Evolutionary conservation across 2,329 filamentous ascomycete species (phyloP), one percentile per base, ranked within the genome.

Genomic region (Pseudopyricularia cyperi): DNA sequence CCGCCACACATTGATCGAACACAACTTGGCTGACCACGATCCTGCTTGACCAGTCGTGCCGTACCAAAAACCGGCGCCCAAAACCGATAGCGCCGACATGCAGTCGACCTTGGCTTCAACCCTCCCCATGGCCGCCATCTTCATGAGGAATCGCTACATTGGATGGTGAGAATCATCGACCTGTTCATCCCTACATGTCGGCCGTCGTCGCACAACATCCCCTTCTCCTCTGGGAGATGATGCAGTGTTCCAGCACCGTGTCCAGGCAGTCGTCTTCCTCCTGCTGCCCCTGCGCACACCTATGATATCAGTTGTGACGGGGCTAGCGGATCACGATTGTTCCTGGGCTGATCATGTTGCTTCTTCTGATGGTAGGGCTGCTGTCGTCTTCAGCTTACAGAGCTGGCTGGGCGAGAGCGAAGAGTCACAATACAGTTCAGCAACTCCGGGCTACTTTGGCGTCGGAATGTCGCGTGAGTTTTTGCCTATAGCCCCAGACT

Each of bases 61-160:
- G 55, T 96, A 93, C 68, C 81, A 88, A 68, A 85, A 85, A 60
- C 88, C 89, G 44, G 72, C 76, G 48, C 73, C 79, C 60, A 81
- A 83, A 61, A 77, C 76, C 62, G 76, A 79, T 19, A 61, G 72
- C 56, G 71, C 77, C 57, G 89, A 95, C 63, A 78, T 95, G 67
- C 74, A 80, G 51, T 84, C 85, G 68, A 88, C 75, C 28, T 63
- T 83, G 52, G 72, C 77, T 28, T 91, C 84, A 63, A 94, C 90
- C 34, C 74, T 97, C 63, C 91, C 91, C 54, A 96, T 96, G 91
- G 89, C 88, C 54, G 90, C 90, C 57, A 94, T 95, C 77, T 93
- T 95, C 66, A 93, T 86, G 60, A 79, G 89, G 59, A 95, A 95
- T 71, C 86, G 87, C 77, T 93, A 79, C 62, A 70, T 84, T 53